Conservation (phyloP, 768 basidiomycete genomes). For the Trichaptum fuscoviolaceum region DNA sequence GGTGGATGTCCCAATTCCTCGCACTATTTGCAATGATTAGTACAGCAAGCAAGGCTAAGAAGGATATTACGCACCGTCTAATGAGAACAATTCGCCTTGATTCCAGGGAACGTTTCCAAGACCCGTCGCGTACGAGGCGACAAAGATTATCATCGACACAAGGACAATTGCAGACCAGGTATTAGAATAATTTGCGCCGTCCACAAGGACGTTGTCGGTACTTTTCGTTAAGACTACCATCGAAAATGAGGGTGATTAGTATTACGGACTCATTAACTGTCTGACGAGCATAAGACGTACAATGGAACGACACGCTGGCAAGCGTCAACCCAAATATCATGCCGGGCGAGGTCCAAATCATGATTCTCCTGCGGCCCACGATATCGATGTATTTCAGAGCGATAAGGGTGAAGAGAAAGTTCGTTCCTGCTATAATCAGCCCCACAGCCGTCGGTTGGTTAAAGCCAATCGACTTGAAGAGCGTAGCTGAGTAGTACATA, state of each 20-base stretch:
- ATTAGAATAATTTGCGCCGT: slow-evolving; percentile 51
- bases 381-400: slow-evolving; percentile 72
- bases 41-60: neutral
- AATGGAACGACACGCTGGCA: slow-evolving; percentile 61
- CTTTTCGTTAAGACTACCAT: slow-evolving; percentile 49
- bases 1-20: slow-evolving; percentile 73
- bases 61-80: slow-evolving; percentile 48
- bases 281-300: slow-evolving; percentile 32
- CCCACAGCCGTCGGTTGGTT: slow-evolving; percentile 79
- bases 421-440: slow-evolving; percentile 71
- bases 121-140: slow-evolving; percentile 76
- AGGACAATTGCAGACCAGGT: slow-evolving; percentile 66
- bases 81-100: slow-evolving; percentile 76
- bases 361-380: slow-evolving; percentile 63
- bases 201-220: slow-evolving; percentile 56
- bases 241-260: neutral
- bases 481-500: slow-evolving; percentile 69
- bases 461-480: slow-evolving; percentile 79
- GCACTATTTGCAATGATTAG: slow-evolving; percentile 33
- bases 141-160: slow-evolving; percentile 79
- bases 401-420: slow-evolving; percentile 72
- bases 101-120: slow-evolving; percentile 84
- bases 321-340: slow-evolving; percentile 65
- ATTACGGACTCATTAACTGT: neutral
- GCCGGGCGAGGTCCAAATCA: slow-evolving; percentile 65